Evolutionary conservation across 2,329 filamentous ascomycete species (phyloP), one percentile per base, ranked within the genome.

Genomic region (Thelonectria blattea): DNA sequence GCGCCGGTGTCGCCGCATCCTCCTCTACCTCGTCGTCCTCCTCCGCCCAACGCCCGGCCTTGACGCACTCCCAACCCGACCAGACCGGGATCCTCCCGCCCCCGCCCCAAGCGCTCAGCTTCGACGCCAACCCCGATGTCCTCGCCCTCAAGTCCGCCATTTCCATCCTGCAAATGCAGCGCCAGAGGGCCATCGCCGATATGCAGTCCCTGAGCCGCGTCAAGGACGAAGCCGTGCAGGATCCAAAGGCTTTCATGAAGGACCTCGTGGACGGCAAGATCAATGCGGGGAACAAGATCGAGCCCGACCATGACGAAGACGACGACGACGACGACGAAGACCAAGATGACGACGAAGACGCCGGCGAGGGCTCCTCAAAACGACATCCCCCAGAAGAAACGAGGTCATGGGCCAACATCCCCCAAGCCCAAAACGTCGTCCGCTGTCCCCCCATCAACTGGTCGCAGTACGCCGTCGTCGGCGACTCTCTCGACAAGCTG

Each of bases 401-500:
- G 20, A 68, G 65, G 32, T 65, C 78, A 2, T 93, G 93, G 79
- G 80, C 85, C 2, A 79, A 78, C 17, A 84, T 97, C 14, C 93
- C 93, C 0, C 84, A 84, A 14, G 87, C 91, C 7, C 94, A 97
- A 75, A 91, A 91, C 67, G 81, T 98, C 1, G 89, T 96, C 24
- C 88, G 93, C 42, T 92, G 89, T 78, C 94, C 94, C 9, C 90
- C 92, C 9, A 89, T 98, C 71, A 97, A 97, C 79, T 98, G 94
- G 94, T 87, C 88, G 12, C 93, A 97, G 73, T 98, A 98, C 75
- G 91, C 92, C 68, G 83, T 97, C n/a, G 88, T 95, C 3, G 93
- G 92, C 50, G 73, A 76, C 20, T 87, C 91, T 1, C 81, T 97
- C 37, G 92, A 97, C 75, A 91, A 88, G 73, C 81, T 97, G 64